Base-by-base conservation (phyloP, 345 rosid genomes). In the Gossypium thurberi region DNA sequence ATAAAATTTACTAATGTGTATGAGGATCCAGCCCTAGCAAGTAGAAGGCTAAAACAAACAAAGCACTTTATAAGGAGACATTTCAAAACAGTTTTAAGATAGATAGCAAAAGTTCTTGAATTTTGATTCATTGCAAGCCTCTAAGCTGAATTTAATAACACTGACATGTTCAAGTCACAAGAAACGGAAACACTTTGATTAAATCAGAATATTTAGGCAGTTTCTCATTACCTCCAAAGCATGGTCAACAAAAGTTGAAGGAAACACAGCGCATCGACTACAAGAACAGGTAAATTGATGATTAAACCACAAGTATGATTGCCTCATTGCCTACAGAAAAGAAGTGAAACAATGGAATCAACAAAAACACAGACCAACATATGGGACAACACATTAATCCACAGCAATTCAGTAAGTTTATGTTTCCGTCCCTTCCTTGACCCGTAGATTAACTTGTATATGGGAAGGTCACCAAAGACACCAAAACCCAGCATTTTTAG, bases 261-360 rank as follows among this genome's bases (percentile, higher is more conserved):
- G 87, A 10, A 84, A 87, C 26, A 78, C 84, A 8, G 51, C 55
- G 72, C 97, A 93, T 62, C 97, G 83, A 33, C 43, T 52, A 81
- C 98, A 93, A 79, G 73, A 64, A 78, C 98, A 93, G 3, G 70
- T 21, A 81, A 93, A 93, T 52, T 82, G 82, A 82, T 91, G 88
- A 73, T 90, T 91, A 2, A 84, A 76, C 89, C 84, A 88, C 78
- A 91, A 70, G 74, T 90, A 96, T 13, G 86, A 79, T 70, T 80
- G 87, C 80, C 96, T 88, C 76, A 78, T 71, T 75, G 77, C 87
- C 98, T 93, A 74, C 20, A 23, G 17, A 63, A 37, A 58, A 57
- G 8, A 42, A 62, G 47, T 33, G 58, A 40, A 63, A 48, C 42
- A 72, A 3, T 20, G 59, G 42, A 37, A 42, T 37, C 25, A 74